phyloP scores from a whole-genome alignment of 176 grass and related monocot genomes.

The Poa annua region DNA sequence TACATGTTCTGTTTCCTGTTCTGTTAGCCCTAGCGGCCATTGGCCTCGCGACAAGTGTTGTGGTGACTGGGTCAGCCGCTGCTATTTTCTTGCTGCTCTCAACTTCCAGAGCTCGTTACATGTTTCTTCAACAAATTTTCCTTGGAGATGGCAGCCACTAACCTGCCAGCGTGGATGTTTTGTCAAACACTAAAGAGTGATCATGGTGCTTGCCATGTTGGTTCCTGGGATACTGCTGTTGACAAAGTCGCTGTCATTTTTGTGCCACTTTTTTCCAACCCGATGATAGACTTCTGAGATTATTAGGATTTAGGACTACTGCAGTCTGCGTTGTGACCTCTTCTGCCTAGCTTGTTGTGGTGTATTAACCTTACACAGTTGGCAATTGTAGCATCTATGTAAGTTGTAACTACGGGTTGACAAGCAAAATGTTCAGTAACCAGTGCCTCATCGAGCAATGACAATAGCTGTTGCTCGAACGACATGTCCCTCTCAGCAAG shows the following conservation, averaged over 20 bases:
- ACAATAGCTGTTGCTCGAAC: not conserved
- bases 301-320: constrained; percentile 11
- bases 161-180: constrained; percentile 13
- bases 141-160: not conserved
- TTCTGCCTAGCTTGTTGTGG: not conserved
- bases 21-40: not conserved
- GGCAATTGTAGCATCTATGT: not conserved
- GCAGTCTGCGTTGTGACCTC: not conserved
- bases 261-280: constrained; percentile 8
- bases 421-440: constrained; percentile 1
- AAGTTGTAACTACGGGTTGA: constrained; percentile 23
- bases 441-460: not conserved
- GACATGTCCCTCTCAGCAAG: not conserved
- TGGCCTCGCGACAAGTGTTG: not conserved
- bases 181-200: not conserved
- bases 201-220: constrained; percentile 2
- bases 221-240: constrained; percentile 4
- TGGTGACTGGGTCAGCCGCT: not conserved
- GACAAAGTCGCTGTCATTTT: constrained; percentile 1
- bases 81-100: not conserved
- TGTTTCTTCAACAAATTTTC: not conserved
- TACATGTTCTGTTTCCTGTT: not conserved
- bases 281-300: not conserved
- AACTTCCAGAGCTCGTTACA: constrained; percentile 20
- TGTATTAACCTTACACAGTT: constrained; percentile 3